phyloP scores from a whole-genome alignment of 257 asterid species.

The Solanum infundibuliforme region DNA sequence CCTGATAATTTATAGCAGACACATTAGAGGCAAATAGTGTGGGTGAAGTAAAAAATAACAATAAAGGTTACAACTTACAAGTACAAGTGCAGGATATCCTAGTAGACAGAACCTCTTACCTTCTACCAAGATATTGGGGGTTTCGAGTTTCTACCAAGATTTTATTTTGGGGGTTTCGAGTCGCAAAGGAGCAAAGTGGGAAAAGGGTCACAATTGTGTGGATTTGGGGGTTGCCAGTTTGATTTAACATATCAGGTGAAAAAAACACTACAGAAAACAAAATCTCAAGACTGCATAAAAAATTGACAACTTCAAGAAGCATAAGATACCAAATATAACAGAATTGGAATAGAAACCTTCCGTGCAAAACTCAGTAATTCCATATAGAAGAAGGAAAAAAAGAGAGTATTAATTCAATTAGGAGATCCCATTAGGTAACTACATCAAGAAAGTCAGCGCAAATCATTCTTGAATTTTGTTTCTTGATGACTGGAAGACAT shows the following conservation, averaged over 20 bases:
- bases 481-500: not conserved
- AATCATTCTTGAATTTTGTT: not conserved
- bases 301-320: not conserved
- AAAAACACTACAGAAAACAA: not conserved
- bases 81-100: not conserved
- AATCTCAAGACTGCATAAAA: not conserved
- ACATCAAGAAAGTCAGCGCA: not conserved
- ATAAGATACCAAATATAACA: not conserved
- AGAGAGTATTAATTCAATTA: not conserved
- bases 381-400: not conserved
- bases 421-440: not conserved
- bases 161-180: not conserved
- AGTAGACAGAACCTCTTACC: not conserved
- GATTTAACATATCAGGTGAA: not conserved
- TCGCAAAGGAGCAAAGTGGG: not conserved
- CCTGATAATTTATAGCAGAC: constrained; percentile 10
- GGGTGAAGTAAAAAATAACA: not conserved
- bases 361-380: not conserved
- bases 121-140: not conserved
- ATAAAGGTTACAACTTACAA: not conserved
- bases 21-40: not conserved
- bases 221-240: not conserved
- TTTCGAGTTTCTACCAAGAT: not conserved
- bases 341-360: not conserved
- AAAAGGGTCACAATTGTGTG: not conserved